Base-by-base conservation (phyloP, 2,329 filamentous ascomycete species). In the Triangularia setosa region DNA sequence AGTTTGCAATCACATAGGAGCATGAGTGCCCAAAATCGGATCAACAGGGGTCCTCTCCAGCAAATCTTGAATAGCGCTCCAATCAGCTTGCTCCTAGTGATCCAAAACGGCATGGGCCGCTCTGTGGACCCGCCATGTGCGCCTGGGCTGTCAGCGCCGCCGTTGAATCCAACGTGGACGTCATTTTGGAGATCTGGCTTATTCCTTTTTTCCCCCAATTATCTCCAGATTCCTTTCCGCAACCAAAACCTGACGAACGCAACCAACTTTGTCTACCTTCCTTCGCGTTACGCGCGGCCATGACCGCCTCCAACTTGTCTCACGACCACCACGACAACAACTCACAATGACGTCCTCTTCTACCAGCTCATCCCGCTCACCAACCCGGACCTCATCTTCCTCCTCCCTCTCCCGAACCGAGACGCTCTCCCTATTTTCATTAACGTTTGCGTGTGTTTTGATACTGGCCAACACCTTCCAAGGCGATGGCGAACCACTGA, bases 401-500 rank as follows among this genome's bases (percentile, higher is more conserved):
- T 48, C 40, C 7, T 69, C 76, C 7, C 84, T 88, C 69, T 83
- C 85, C 60, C 76, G 76, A 67, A 74, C 75, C 60, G 86, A 88
- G 75, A 79, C 81, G n/a, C 73, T 85, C 68, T 76, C 76, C 61
- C 83, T 88, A 67, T 72, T 90, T 68, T 80, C 87, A 18, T 79
- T 97, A 63, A 85, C 87, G 54, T 82, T 87, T 69, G 87, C 86
- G 63, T 92, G 90, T 73, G 75, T 91, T 69, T 87, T 87, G 64
- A 82, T 97, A 69, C 84, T 98, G 68, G 81, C 84, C 68, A 94
- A 94, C 75, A 92, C 92, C 44, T 90, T 97, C 73, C 86, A 88
- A 65, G 91, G 87, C 69, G 90, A 97, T 77, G 93, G 93, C 69
- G 92, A 95, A 71, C 94, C 95, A 40, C 84, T 99, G 71, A 83